These are phyloP conservation scores for Umbilicus rupestris DNA, from an alignment of 164 flowering plant species.

Conservation along the genomic window DNA sequence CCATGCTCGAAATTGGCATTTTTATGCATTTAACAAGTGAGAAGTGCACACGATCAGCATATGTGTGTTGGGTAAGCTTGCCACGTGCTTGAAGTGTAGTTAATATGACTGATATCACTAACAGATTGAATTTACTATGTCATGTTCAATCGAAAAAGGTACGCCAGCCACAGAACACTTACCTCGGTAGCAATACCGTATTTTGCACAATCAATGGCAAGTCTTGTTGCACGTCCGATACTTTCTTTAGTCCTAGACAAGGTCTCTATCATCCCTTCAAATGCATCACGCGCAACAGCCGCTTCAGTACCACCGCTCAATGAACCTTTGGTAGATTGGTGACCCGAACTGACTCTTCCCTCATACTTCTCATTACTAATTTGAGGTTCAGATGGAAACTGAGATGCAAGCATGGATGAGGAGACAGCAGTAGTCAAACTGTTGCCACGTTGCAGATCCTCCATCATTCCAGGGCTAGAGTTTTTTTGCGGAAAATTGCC, in stretches of 20 bases:
- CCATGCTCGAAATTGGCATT: background rate
- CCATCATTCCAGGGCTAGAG: slow-evolving; percentile 36
- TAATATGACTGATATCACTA: background rate
- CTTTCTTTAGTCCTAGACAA: slow-evolving; percentile 96
- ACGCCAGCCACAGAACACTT: slow-evolving; percentile 9
- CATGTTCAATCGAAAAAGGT: background rate
- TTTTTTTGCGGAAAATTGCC: slow-evolving; percentile 31
- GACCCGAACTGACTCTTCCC: slow-evolving; percentile 50
- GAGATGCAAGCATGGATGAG: slow-evolving; percentile 40
- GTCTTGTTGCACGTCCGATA: slow-evolving; percentile 99
- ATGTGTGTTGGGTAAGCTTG: background rate
- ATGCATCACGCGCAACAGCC: slow-evolving; percentile 97
- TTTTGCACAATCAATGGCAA: slow-evolving; percentile 96
- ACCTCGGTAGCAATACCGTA: slow-evolving; percentile 97
- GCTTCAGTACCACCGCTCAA: slow-evolving; percentile 96
- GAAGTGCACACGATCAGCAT: background rate
- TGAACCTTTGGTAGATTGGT: slow-evolving; percentile 45
- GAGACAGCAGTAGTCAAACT: slow-evolving; percentile 27
- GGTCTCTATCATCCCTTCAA: slow-evolving; percentile 99
- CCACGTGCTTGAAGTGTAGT: background rate
- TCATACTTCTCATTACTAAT: slow-evolving; percentile 52
- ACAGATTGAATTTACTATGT: background rate
- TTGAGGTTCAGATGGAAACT: slow-evolving; percentile 28
- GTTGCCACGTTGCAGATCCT: slow-evolving; percentile 32
- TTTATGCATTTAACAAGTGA: background rate